phyloP scores from a whole-genome alignment of 176 grass and related monocot species.

The Zoysia pacifica region DNA sequence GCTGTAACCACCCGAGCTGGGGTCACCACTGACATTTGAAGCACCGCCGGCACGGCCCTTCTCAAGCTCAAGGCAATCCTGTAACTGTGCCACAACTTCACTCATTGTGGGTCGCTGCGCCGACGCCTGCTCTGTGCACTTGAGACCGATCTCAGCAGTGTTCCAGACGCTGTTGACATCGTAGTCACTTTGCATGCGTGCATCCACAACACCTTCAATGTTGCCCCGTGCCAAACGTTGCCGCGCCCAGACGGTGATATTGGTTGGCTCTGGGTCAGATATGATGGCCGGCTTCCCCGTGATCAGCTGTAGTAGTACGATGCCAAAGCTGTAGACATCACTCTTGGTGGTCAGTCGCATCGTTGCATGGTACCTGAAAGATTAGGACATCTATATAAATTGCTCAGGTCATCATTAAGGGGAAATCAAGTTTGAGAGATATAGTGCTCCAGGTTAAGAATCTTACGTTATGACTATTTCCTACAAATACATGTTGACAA shows the following conservation, averaged over 20 bases:
- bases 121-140: constrained; percentile 28
- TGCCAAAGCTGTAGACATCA: constrained; percentile 46
- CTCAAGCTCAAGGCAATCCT: constrained; percentile 57
- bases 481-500: constrained; percentile 11
- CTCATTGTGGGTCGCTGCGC: constrained; percentile 50
- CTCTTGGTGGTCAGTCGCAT: constrained; percentile 34
- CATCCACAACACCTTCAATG: constrained; percentile 47
- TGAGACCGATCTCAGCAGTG: constrained; percentile 47
- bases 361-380: background rate
- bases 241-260: constrained; percentile 42
- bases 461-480: background rate
- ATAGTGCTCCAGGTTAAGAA: constrained; percentile 37
- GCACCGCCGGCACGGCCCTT: background rate
- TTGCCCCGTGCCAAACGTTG: constrained; percentile 28
- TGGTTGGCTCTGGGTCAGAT: background rate
- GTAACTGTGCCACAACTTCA: constrained; percentile 48
- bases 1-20: too few relatives aligned
- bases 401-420: background rate
- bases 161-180: constrained; percentile 60
- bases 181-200: constrained; percentile 13
- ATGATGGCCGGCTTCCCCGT: constrained; percentile 31
- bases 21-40: too few relatives aligned
- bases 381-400: background rate
- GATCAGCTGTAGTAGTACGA: constrained; percentile 41
- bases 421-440: too few relatives aligned